A percentile compares a stretch with the other conserved stretches of the same genome.
Evolutionary conservation across 148 eudicot species (phyloP).

Genomic region (Rhododendron vialii): DNA sequence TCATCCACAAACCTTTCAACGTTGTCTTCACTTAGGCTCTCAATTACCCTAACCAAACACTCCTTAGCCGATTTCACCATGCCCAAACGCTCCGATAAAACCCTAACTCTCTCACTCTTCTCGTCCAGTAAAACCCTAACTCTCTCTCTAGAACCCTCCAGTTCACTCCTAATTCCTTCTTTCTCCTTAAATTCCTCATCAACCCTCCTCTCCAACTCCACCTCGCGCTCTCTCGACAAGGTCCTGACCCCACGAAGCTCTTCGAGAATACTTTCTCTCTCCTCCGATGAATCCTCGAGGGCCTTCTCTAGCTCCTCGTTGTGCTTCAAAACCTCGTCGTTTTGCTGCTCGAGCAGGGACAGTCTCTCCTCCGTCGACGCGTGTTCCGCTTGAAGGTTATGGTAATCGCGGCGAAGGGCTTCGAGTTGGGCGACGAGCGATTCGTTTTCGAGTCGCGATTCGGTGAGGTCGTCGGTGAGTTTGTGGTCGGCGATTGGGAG

Average conservation of each 20-base stretch:
- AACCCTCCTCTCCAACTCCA: conserved; percentile 24
- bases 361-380: conserved; percentile 25
- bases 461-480: neutral
- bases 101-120: conserved; percentile 5
- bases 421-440: conserved; percentile 26
- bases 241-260: conserved; percentile 17
- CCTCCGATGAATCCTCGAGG: conserved; percentile 22
- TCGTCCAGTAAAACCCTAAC: conserved; percentile 18
- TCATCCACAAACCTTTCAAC: conserved; percentile 2
- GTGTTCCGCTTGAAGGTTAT: conserved; percentile 17
- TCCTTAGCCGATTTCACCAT: conserved; percentile 25
- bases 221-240: conserved; percentile 20
- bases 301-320: conserved; percentile 12
- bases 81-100: conserved; percentile 12
- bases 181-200: conserved; percentile 22
- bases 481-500: neutral
- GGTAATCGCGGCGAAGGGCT: conserved; percentile 14
- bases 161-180: conserved; percentile 21
- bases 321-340: conserved; percentile 26
- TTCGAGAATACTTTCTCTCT: conserved; percentile 29
- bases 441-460: conserved; percentile 18
- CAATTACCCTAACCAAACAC: conserved; percentile 28
- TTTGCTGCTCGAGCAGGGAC: conserved; percentile 16
- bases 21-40: conserved; percentile 19
- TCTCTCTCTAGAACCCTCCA: conserved; percentile 22